Evolutionary conservation across 179 eudicot genomes (phyloP).

Genomic region (Silene coronaria): DNA sequence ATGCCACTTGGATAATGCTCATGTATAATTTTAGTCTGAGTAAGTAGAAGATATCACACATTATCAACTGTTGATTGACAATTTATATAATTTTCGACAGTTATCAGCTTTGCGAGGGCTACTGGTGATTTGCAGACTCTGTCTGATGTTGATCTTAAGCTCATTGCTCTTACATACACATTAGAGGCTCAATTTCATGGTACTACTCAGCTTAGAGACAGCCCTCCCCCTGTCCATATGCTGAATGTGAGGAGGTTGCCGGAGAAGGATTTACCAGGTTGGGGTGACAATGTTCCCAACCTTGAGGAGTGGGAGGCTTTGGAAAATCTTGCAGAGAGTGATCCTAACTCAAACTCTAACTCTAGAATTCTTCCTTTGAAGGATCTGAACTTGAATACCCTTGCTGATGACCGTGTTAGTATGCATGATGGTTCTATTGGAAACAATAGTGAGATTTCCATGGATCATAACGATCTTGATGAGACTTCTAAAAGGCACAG

Average conservation of each 20-base stretch:
- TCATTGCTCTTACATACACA: conserved; percentile 81
- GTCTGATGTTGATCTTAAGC: conserved; percentile 91
- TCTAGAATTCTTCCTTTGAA: conserved; percentile 75
- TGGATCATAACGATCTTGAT: conserved; percentile 34
- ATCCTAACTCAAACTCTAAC: conserved; percentile 24
- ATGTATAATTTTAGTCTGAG: too few species aligned
- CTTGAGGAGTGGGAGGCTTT: conserved; percentile 91
- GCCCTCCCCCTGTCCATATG: conserved; percentile 71
- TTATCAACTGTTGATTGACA: too few species aligned
- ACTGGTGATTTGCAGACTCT: conserved; percentile 97
- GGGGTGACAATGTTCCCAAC: conserved; percentile 93
- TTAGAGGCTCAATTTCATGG: conserved; percentile 84
- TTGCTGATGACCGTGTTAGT: conserved; percentile 30
- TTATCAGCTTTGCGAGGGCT: conserved; percentile 74
- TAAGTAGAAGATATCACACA: too few species aligned
- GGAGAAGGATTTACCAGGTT: conserved; percentile 88
- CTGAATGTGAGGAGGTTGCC: conserved; percentile 78
- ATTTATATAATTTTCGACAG: conserved; percentile 32
- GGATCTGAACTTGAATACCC: conserved; percentile 58
- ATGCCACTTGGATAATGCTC: too few species aligned
- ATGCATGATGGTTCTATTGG: conserved; percentile 44
- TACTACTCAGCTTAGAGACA: conserved; percentile 68
- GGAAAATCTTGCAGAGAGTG: conserved; percentile 40
- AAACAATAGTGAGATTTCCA: conserved; percentile 36
- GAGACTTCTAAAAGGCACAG: conserved; percentile 31